Evolutionary conservation across 2,329 filamentous ascomycete genomes (phyloP), one percentile per base, ranked within the genome.

Genomic region (Venturia oleaginea): DNA sequence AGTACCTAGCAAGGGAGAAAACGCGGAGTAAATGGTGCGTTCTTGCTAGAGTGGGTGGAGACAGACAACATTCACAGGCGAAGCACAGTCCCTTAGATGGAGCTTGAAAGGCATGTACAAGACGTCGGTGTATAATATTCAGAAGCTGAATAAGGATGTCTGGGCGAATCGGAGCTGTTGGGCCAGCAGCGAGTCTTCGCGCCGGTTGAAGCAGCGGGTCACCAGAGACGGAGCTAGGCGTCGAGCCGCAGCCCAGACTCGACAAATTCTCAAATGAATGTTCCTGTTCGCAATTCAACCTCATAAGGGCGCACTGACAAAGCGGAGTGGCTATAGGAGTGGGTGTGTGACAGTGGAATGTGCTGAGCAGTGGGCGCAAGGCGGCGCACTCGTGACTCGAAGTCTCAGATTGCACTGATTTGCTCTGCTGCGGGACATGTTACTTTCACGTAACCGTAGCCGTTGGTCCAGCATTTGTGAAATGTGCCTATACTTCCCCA

Each of bases 1-100:
- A 89, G 89, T 72, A 89, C 89, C 71, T 92, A 63, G 61, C 19
- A 55, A 55, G 27, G 51, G 51, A 57, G 51, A 57, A 13, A 27
- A 57, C 11, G 51, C 51, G 30, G 51, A 57, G 27, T 34, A 32
- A 57, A 27, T 57, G 51, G 30, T 57, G 51, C 51, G 51, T 34
- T 57, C 27, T 57, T 57, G 51, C 51, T 34, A 57, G 51, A 34
- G 48, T 54, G 27, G 48, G 48, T 32, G 48, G 48, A 19, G 51
- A 57, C 51, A 57, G 27, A 34, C 27, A 37, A 22, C 17, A 34
- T 57, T 57, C 51, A 57, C 51, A 34, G 27, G 48, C 24, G 48
- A 57, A n/a, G 51, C 30, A n/a, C 51, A 32, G 51, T 57, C 51
- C 30, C 51, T 57, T 8, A 19, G 27, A 57, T 57, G 51, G 27